These are phyloP conservation scores for Pyrrhoderma lamaoense DNA, from an alignment of 1,284 basidiomycete species.

Conservation along the genomic window DNA sequence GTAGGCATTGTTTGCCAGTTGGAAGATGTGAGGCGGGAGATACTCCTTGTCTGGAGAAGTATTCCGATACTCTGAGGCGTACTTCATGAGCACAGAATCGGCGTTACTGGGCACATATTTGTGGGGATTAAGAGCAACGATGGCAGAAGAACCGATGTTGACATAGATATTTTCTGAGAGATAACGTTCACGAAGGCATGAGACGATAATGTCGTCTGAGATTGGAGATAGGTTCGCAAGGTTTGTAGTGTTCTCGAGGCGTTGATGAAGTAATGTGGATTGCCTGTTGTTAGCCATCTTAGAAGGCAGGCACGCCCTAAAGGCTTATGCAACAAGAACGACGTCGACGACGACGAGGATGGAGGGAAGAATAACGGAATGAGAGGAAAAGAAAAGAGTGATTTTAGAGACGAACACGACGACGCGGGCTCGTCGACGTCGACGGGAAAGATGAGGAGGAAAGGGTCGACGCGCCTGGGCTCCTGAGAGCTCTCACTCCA, in stretches of 20 bases:
- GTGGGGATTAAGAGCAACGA: conserved; percentile 86
- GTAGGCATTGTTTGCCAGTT: conserved; percentile 85
- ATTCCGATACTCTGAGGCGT: conserved; percentile 64
- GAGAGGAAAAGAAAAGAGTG: conserved; percentile 10
- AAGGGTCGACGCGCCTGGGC: not conserved
- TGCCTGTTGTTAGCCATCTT: conserved; percentile 16
- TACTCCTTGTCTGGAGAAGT: conserved; percentile 36
- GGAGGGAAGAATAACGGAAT: not conserved
- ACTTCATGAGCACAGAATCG: conserved; percentile 77
- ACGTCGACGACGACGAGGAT: not conserved
- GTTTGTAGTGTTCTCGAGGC: conserved; percentile 61
- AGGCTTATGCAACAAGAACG: not conserved
- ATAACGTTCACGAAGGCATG: conserved; percentile 81
- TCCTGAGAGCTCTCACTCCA: not conserved
- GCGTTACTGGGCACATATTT: conserved; percentile 77
- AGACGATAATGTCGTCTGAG: conserved; percentile 73
- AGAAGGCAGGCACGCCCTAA: not conserved
- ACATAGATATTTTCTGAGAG: conserved; percentile 82
- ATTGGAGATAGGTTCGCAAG: conserved; percentile 51
- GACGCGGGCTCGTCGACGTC: not conserved
- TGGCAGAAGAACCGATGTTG: conserved; percentile 55
- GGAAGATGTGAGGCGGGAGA: conserved; percentile 74
- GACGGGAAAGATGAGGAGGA: conserved; percentile 4
- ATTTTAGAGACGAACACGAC: conserved; percentile 4
- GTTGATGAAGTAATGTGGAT: conserved; percentile 37